Evolutionary conservation across 345 rosid species (phyloP).

Genomic region (Adansonia digitata): DNA sequence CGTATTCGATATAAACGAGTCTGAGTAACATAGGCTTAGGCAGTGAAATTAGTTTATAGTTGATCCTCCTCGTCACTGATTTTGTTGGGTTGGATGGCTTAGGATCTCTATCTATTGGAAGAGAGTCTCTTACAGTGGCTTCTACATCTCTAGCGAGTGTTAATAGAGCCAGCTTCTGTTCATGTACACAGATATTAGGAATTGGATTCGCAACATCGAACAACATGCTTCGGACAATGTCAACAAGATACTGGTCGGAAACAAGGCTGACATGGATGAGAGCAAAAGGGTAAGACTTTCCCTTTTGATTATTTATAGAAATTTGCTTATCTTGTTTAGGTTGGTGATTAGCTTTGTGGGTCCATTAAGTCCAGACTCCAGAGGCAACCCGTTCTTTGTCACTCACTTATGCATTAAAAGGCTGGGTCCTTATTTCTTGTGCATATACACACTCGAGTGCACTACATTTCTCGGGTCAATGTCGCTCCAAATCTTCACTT

Average conservation of each 20-base stretch:
- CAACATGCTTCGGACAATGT: constrained; percentile 97
- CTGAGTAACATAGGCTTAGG: too few relatives aligned
- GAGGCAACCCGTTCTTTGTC: neutral
- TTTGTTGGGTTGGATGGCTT: constrained; percentile 11
- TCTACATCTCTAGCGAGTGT: constrained; percentile 11
- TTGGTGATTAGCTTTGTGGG: constrained; percentile 9
- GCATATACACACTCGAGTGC: too few relatives aligned
- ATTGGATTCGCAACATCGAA: constrained; percentile 98
- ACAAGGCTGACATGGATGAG: constrained; percentile 99
- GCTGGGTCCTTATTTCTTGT: neutral
- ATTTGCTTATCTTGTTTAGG: neutral
- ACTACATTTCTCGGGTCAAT: too few relatives aligned
- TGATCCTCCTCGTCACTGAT: constrained; percentile 1
- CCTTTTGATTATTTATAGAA: neutral
- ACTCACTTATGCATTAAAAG: neutral
- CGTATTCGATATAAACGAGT: too few relatives aligned
- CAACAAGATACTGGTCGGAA: constrained; percentile 90
- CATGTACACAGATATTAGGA: constrained; percentile 73
- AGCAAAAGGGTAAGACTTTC: constrained; percentile 73
- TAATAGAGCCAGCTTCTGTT: constrained; percentile 13
- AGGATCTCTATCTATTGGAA: neutral
- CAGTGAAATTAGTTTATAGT: neutral
- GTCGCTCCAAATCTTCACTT: too few relatives aligned
- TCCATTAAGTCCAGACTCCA: neutral
- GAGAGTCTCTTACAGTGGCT: constrained; percentile 3